Percentiles rank a stretch among this genome's conserved stretches.
phyloP scores from a whole-genome alignment of 1,284 basidiomycete species.

The Nidula niveotomentosa region DNA sequence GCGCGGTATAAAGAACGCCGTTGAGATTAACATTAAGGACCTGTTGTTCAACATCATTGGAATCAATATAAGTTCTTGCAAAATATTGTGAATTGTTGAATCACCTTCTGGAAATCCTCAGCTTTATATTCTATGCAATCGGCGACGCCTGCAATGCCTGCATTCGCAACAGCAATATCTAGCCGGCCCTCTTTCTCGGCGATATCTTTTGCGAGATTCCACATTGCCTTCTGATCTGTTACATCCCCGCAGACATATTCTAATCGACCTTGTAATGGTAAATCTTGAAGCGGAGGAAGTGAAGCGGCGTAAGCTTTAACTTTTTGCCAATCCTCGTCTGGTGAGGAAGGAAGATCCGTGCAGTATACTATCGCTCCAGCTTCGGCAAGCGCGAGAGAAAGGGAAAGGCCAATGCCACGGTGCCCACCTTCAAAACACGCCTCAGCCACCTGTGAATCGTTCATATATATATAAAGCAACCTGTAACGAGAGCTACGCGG shows the following conservation, averaged over 20 bases:
- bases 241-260: slow-evolving; percentile 67
- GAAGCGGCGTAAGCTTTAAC: slow-evolving; percentile 38
- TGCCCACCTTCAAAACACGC: slow-evolving; percentile 37
- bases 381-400: slow-evolving; percentile 57
- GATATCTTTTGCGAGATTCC: slow-evolving; percentile 54
- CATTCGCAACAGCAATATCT: slow-evolving; percentile 71
- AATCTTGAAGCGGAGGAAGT: not conserved
- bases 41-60: slow-evolving; percentile 23
- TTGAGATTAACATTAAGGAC: slow-evolving; percentile 73
- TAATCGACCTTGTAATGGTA: slow-evolving; percentile 40
- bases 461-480: not conserved
- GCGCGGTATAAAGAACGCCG: slow-evolving; percentile 76
- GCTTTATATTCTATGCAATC: slow-evolving; percentile 48
- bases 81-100: not conserved
- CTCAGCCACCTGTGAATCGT: too few relatives aligned
- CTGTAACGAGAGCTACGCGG: slow-evolving; percentile 45
- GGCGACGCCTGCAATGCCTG: slow-evolving; percentile 57
- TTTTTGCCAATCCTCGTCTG: slow-evolving; percentile 43
- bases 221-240: slow-evolving; percentile 54
- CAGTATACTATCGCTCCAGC: slow-evolving; percentile 54
- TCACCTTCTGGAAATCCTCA: slow-evolving; percentile 14
- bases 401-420: slow-evolving; percentile 59
- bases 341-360: slow-evolving; percentile 45
- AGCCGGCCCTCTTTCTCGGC: slow-evolving; percentile 59
- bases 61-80: too few relatives aligned